phyloP scores from a whole-genome alignment of 2,329 filamentous ascomycete species.

The Shiraia bambusicola region DNA sequence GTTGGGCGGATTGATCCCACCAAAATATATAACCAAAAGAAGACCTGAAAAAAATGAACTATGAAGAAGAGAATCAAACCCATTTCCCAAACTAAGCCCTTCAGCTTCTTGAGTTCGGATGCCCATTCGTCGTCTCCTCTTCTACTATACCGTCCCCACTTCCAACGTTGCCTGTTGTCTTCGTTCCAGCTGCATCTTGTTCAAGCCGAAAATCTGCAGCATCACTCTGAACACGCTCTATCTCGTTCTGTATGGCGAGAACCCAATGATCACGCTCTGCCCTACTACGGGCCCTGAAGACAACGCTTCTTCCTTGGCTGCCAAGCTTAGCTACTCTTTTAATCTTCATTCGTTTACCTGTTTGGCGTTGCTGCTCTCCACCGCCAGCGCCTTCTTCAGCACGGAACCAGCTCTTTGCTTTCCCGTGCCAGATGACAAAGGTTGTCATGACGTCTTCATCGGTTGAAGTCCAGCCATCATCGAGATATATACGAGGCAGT shows the following conservation, averaged over 20 bases:
- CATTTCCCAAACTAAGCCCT: too few species aligned
- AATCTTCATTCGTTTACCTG: constrained; percentile 52
- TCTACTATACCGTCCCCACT: neutral
- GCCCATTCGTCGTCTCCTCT: neutral
- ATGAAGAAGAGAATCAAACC: too few species aligned
- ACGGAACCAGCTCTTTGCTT: constrained; percentile 58
- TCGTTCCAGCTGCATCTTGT: constrained; percentile 17
- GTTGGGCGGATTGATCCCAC: too few species aligned
- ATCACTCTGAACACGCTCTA: constrained; percentile 58
- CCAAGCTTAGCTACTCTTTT: constrained; percentile 63
- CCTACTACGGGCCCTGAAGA: constrained; percentile 65
- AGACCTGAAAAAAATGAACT: too few species aligned
- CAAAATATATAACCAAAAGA: too few species aligned
- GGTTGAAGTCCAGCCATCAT: constrained; percentile 62
- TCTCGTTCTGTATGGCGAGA: constrained; percentile 64
- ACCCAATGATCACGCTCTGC: constrained; percentile 70
- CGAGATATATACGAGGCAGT: constrained; percentile 60
- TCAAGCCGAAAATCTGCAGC: constrained; percentile 50
- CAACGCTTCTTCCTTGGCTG: constrained; percentile 61
- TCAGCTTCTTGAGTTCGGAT: neutral
- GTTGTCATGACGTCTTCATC: constrained; percentile 68
- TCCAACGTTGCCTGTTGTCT: constrained; percentile 1
- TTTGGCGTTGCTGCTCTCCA: constrained; percentile 32
- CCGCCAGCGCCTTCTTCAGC: constrained; percentile 37
- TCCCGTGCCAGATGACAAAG: constrained; percentile 67